Percentiles rank a stretch among this genome's conserved stretches.
Conservation (phyloP, 306 rosid genomes). For the Styphnolobium japonicum region DNA sequence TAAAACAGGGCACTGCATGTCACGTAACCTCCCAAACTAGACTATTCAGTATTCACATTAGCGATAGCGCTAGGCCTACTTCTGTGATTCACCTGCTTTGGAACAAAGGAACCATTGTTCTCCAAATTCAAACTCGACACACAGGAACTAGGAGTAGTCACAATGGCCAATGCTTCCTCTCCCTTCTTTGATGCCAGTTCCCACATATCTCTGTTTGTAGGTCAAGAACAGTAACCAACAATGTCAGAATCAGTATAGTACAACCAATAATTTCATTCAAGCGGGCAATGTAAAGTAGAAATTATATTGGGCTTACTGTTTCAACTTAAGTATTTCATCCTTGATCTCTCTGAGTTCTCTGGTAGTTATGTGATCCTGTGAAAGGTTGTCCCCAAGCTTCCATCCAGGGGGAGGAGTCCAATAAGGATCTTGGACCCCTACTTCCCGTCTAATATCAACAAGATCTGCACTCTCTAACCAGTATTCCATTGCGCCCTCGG, state of each 20-base stretch:
- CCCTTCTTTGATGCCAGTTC: slow-evolving; percentile 41
- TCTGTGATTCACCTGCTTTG: slow-evolving; percentile 49
- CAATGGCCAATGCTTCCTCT: slow-evolving; percentile 40
- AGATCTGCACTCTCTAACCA: slow-evolving; percentile 92
- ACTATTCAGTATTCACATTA: neutral
- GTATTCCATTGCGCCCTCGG: slow-evolving; percentile 93
- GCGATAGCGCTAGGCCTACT: neutral
- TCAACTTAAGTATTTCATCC: slow-evolving; percentile 59
- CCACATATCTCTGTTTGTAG: slow-evolving; percentile 38
- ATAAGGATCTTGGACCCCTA: slow-evolving; percentile 79
- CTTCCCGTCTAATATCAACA: slow-evolving; percentile 54
- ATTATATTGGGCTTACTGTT: slow-evolving; percentile 41
- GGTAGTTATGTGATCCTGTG: slow-evolving; percentile 53
- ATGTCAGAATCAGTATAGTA: neutral
- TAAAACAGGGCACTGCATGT: neutral
- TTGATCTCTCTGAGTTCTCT: slow-evolving; percentile 49
- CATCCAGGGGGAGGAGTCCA: slow-evolving; percentile 93
- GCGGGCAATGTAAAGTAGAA: neutral
- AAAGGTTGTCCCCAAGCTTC: slow-evolving; percentile 73
- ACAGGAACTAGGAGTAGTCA: slow-evolving; percentile 39
- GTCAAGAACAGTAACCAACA: neutral
- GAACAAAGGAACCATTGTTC: slow-evolving; percentile 30
- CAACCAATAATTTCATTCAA: neutral
- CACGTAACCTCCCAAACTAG: neutral
- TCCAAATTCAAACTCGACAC: slow-evolving; percentile 36